Evolutionary conservation across 495 filamentous ascomycete genomes (phyloP), one percentile per base, ranked within the genome.

Genomic region (Lasiosphaeria hispida): DNA sequence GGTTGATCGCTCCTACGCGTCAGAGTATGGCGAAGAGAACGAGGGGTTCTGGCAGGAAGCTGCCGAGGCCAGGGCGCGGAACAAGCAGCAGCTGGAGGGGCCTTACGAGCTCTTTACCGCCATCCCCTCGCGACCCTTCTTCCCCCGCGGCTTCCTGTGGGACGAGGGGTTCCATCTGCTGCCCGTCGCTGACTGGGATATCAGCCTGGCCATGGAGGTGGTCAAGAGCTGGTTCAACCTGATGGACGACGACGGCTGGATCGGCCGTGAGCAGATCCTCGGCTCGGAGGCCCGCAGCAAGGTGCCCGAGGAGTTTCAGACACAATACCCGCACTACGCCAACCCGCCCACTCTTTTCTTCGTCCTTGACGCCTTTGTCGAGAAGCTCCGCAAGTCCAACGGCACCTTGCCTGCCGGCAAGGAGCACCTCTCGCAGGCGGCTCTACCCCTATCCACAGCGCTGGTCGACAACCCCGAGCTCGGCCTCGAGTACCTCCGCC

Each of bases 221-320:
- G 85, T 97, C 54, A 90, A 88, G 76, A 95, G 89, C 71, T 98
- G 95, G 95, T 91, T 96, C 72, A 90, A 86, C 56, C 80, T 96
- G 5, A 95, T 97, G 81, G 94, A 98, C 64, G 91, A 94, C 40
- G 92, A 97, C 67, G 94, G 94, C 45, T 98, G 94, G 94, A 97
- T 98, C 74, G 90, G 84, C 5, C 88, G 94, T 40, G 94, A 98
- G 72, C 95, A 97, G 72, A 98, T 98, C 52, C 82, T 98, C 8
- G 94, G 94, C 47, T 71, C 80, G n/a, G 94, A 98, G 73, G 94
- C 94, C 38, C 86, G 94, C 45, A 96, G 89, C 77, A 98, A 97
- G 72, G 94, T 98, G 10, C 94, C 94, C 1, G 67, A 73, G n/a
- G 92, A 98, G 71, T 98, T 98, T 69, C 95, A 96, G 59, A 81